phyloP scores from a whole-genome alignment of 148 eudicot species.

The Tetragonia tetragonoides region DNA sequence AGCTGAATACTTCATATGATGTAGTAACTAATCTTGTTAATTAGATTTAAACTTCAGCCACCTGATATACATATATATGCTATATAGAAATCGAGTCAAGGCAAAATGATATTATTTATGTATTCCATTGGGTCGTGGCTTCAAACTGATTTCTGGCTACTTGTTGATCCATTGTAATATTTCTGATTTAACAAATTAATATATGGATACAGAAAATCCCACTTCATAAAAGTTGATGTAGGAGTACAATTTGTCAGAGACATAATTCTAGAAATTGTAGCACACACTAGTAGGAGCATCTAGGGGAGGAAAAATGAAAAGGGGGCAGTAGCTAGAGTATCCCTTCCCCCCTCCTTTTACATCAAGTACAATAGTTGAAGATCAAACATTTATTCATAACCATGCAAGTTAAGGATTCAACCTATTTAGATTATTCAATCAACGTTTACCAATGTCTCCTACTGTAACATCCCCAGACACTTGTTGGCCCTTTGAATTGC shows the following conservation, averaged over 20 bases:
- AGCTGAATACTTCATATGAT: too few relatives aligned
- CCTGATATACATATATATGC: too few relatives aligned
- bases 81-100: too few relatives aligned
- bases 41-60: too few relatives aligned
- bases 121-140: too few relatives aligned
- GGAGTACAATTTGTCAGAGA: not conserved
- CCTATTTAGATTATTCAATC: not conserved
- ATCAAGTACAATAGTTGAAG: not conserved
- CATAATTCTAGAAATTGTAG: not conserved
- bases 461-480: constrained; percentile 21
- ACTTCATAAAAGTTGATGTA: not conserved
- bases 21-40: too few relatives aligned
- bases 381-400: not conserved
- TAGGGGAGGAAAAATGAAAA: not conserved
- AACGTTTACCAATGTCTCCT: constrained; percentile 23
- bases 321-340: not conserved
- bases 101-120: too few relatives aligned
- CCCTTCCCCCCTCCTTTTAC: not conserved
- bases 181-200: not conserved
- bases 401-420: not conserved
- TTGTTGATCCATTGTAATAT: not conserved
- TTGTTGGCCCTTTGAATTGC: constrained; percentile 13
- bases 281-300: not conserved
- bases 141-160: too few relatives aligned
- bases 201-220: not conserved